phyloP scores from a whole-genome alignment of 129 eudicot species.

The Chrysanthemum makinoi region DNA sequence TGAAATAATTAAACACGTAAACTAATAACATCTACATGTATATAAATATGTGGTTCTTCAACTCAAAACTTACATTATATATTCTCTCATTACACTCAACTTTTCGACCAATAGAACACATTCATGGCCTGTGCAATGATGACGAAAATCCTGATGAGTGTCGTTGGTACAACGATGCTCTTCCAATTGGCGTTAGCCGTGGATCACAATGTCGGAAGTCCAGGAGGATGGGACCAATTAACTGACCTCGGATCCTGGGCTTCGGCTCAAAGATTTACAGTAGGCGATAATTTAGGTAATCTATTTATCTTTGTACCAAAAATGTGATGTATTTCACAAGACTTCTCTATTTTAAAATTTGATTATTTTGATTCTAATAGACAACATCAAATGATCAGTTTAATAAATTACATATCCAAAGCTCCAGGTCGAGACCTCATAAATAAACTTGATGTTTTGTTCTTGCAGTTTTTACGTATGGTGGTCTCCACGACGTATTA shows the following conservation, averaged over 20 bases:
- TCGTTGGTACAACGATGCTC: conserved; percentile 46
- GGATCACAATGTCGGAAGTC: conserved; percentile 53
- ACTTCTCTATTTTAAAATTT: background rate
- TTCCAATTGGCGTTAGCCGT: conserved; percentile 35
- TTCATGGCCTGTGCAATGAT: conserved; percentile 24
- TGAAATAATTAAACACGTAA: conserved; percentile 24
- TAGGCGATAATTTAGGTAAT: conserved; percentile 59
- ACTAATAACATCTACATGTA: conserved; percentile 1
- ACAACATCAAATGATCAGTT: too few relatives aligned
- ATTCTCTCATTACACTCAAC: conserved; percentile 5
- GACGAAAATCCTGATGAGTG: conserved; percentile 25
- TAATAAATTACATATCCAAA: too few relatives aligned
- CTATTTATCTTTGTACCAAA: background rate
- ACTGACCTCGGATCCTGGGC: conserved; percentile 54
- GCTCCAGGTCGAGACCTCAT: too few relatives aligned
- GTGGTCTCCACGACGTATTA: conserved; percentile 44
- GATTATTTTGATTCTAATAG: too few relatives aligned
- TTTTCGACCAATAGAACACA: conserved; percentile 33
- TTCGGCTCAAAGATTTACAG: conserved; percentile 42
- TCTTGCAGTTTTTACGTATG: conserved; percentile 59
- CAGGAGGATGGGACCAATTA: conserved; percentile 59
- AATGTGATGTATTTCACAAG: background rate
- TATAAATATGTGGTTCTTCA: conserved; percentile 20
- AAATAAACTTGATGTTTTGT: conserved; percentile 3
- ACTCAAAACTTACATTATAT: background rate